Base-by-base conservation (phyloP, 1,139 yeast species). In the Hanseniaspora uvarum region DNA sequence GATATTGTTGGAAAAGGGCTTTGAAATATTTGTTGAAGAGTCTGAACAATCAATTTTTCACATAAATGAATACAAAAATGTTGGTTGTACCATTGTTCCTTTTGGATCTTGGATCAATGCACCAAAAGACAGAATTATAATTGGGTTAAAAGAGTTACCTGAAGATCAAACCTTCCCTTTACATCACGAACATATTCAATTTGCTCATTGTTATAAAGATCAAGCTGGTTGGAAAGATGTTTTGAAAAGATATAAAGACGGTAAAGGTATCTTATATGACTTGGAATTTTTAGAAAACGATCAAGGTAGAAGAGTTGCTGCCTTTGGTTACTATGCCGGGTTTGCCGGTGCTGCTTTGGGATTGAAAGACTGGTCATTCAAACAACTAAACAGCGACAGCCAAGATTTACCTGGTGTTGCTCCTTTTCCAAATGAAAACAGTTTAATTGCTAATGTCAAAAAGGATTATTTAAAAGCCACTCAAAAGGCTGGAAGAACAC, bases 261-360 rank as follows among this genome's bases (percentile, higher is more conserved):
- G 99, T 48, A 79, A 84, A 56, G 97, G 98, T 62, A 77, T 79
- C 11, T 77, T 92, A 60, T 92, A 92, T 68, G 98, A 94, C 68
- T 74, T 92, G 62, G 99, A 94, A 72, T 92, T 92, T 67, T 76
- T 94, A 67, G 94, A 86, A 69, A 87, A 92, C 67, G 96, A 86
- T 62, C 81, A 80, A 66, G 97, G 97, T 37, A 85, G 97, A 75
- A 84, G 98, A 72, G 99, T 94, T 40, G 99, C 98, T 49, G 98
- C 98, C 14, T 92, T 92, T 67, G 98, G 99, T 18, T 94, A 80
- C 74, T 92, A 92, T 68, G 98, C 99, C 48, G 98, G 98, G 24
- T 92, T 94, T 67, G 98, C 97, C 14, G 98, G 98, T 65, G 97
- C 99, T 48, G 98, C 98, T 31, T 72, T 92, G 55, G 98, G 98